Evolutionary conservation across 2,329 filamentous ascomycete species (phyloP).

Genomic region (Colletotrichum camelliae): DNA sequence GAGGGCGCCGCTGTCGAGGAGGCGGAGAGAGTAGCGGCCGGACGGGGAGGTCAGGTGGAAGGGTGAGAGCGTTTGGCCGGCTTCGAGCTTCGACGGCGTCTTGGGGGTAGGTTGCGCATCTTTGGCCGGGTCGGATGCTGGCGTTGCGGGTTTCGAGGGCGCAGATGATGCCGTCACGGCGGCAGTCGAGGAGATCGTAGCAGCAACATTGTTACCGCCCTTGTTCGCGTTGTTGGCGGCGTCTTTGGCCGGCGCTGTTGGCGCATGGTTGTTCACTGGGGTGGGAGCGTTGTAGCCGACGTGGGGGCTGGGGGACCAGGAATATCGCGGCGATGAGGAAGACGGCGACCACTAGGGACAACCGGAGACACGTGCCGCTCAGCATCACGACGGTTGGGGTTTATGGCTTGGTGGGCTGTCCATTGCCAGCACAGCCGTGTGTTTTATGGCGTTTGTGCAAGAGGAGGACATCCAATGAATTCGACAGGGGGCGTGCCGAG

Average conservation of each 20-base stretch:
- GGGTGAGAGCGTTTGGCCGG: constrained; percentile 12
- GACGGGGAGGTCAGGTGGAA: constrained; percentile 19
- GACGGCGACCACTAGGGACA: constrained; percentile 14
- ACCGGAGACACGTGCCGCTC: constrained; percentile 8
- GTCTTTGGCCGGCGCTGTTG: not conserved
- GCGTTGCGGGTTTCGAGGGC: not conserved
- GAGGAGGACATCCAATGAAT: not conserved
- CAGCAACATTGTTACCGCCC: not conserved
- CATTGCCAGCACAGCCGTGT: not conserved
- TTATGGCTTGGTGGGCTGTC: not conserved
- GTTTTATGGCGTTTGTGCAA: not conserved
- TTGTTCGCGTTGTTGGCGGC: not conserved
- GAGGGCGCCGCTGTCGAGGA: constrained; percentile 22
- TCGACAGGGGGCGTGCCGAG: not conserved
- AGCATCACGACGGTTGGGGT: not conserved
- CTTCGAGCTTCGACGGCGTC: constrained; percentile 3
- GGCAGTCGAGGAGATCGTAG: not conserved
- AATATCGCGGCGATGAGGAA: constrained; percentile 19
- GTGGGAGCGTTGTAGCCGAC: not conserved
- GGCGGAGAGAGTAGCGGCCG: constrained; percentile 15
- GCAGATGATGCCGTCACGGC: not conserved
- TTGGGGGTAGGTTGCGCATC: not conserved
- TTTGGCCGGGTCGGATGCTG: not conserved
- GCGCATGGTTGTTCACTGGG: not conserved
- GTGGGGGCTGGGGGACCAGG: constrained; percentile 11